Base-by-base conservation (phyloP, 768 basidiomycete species). In the Tylopilus sp. region DNA sequence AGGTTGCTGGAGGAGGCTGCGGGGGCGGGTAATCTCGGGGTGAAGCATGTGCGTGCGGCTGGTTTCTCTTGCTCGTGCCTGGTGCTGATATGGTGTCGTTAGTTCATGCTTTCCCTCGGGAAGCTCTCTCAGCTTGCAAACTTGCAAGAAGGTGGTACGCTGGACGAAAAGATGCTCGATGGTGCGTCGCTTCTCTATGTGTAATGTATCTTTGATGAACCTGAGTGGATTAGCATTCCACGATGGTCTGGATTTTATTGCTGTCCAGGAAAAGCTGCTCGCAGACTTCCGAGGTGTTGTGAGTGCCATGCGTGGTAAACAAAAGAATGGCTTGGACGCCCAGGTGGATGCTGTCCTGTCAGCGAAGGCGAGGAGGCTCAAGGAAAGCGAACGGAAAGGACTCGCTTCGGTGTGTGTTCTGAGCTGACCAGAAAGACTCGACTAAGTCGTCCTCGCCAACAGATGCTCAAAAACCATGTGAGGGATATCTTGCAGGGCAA, bases 101-200 rank as follows among this genome's bases (percentile, higher is more conserved):
- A 98, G 95, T 74, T 98, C 41, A 85, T 91, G 80, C 79, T 95
- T 49, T 94, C 92, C 62, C 81, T 98, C 23, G 91, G 91, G 20
- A 98, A 98, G 68, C 79, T 98, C 11, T 74, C 86, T 0, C 82
- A 90, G 60, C 74, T 97, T 13, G 88, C 88, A 7, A 72, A 78
- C 46, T 59, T 76, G 55, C 71, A 77, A 53, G 85, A 85, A 57
- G 55, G 56, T 26, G 67, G 65, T 15, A 50, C 70, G 2, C 51
- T 71, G 15, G 81, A 87, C 38, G 80, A 83, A 48, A 63, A 62
- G 28, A 71, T 72, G 50, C 71, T 88, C 13, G 83, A 82, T 64
- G 78, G 88, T 84, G 63, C 46, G 71, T 11, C 63, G 43, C 7
- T 11, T 3, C 30, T 49, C 23, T 18, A 35, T 33, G 18, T 7